phyloP scores from a whole-genome alignment of 1,284 basidiomycete genomes.

The Trametes hirsuta region DNA sequence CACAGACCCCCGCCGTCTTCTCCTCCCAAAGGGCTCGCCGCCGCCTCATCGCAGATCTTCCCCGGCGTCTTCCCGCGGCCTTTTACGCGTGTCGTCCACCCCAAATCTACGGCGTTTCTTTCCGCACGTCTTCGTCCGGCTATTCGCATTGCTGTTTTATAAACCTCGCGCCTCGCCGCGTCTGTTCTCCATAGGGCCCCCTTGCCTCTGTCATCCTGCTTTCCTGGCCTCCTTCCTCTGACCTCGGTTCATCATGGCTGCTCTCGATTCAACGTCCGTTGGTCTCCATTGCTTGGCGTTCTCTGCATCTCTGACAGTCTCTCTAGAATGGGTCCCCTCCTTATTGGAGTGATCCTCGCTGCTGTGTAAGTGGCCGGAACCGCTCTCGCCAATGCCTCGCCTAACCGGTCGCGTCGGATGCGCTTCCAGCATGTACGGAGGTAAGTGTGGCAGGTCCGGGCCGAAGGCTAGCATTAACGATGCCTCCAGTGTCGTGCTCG shows the following conservation, averaged over 20 bases:
- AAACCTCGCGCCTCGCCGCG: not conserved
- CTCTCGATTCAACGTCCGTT: conserved; percentile 23
- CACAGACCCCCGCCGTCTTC: not conserved
- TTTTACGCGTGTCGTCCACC: not conserved
- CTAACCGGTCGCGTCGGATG: not conserved
- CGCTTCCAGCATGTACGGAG: conserved; percentile 46
- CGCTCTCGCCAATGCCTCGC: not conserved
- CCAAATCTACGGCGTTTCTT: not conserved
- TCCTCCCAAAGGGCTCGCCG: not conserved
- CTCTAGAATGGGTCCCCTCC: conserved; percentile 48
- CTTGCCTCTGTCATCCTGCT: not conserved
- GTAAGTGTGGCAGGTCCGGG: conserved; percentile 34
- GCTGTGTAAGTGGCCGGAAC: conserved; percentile 40
- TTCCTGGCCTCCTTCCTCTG: not conserved
- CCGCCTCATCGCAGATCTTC: not conserved
- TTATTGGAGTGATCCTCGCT: conserved; percentile 52
- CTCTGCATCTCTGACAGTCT: not conserved
- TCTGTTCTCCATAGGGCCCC: not conserved
- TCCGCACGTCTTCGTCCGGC: not conserved
- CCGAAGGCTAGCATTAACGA: not conserved
- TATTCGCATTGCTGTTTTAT: not conserved
- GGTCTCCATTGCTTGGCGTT: not conserved
- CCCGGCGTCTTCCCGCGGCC: not conserved
- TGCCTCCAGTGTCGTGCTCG: conserved; percentile 50
- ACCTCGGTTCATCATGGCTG: conserved; percentile 11